Conservation (phyloP, 2,329 filamentous ascomycete species). For the Daldinia eschscholtzii region DNA sequence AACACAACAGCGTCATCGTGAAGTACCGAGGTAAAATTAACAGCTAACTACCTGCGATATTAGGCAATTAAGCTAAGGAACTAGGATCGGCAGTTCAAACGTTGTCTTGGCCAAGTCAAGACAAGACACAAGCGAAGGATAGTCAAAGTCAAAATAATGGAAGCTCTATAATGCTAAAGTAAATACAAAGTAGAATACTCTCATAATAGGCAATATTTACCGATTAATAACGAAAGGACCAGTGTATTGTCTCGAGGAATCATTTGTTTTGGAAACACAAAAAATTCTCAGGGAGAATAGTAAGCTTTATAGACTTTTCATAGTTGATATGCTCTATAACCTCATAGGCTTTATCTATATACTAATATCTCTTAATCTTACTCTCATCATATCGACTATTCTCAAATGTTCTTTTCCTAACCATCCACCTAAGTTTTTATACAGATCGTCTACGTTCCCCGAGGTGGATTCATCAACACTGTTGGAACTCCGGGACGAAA, state of each 20-base stretch:
- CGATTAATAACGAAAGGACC: not conserved
- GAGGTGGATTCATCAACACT: constrained; percentile 7
- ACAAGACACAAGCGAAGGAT: not conserved
- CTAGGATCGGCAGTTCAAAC: too few species aligned
- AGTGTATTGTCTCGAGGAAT: not conserved
- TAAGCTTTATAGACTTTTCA: not conserved
- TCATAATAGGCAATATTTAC: not conserved
- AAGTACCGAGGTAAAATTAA: not conserved
- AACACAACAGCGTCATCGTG: not conserved
- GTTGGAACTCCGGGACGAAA: constrained; percentile 13
- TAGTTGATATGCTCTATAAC: not conserved
- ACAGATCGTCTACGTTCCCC: constrained; percentile 33
- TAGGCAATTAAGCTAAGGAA: not conserved
- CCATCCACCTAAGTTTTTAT: constrained; percentile 44
- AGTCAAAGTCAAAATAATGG: not conserved
- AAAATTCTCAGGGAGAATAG: not conserved
- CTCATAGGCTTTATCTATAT: not conserved
- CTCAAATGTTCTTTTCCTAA: constrained; percentile 42
- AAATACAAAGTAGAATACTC: too few species aligned
- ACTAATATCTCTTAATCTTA: constrained; percentile 36
- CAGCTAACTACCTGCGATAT: too few species aligned
- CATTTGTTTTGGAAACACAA: not conserved
- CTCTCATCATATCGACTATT: constrained; percentile 39
- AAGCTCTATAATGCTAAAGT: not conserved
- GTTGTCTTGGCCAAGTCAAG: not conserved